These are phyloP conservation scores for Periconia sp. DNA, from an alignment of 2,329 filamentous ascomycete genomes.

Conservation along the genomic window DNA sequence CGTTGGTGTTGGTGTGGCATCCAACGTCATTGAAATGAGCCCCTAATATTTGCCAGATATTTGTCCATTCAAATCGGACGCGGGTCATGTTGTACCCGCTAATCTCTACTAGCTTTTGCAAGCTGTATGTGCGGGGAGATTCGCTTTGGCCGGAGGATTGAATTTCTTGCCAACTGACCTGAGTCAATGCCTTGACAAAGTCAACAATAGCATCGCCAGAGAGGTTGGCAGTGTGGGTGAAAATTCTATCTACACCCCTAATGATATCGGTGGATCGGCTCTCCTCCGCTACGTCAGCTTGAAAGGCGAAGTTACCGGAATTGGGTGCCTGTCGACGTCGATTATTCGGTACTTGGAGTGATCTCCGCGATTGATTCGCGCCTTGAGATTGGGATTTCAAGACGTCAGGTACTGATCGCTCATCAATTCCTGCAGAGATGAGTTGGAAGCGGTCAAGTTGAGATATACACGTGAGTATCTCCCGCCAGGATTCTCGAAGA, in stretches of 20 bases:
- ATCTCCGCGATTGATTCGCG: slow-evolving; percentile 66
- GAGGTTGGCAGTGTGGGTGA: slow-evolving; percentile 92
- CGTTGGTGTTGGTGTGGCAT: slow-evolving; percentile 93
- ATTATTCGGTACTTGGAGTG: slow-evolving; percentile 66
- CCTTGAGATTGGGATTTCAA: slow-evolving; percentile 73
- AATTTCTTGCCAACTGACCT: slow-evolving; percentile 99
- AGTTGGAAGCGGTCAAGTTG: slow-evolving; percentile 95
- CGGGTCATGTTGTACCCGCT: slow-evolving; percentile 99
- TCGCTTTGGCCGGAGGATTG: slow-evolving; percentile 96
- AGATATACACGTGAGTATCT: slow-evolving; percentile 92
- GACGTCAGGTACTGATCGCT: slow-evolving; percentile 89
- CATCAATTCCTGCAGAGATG: slow-evolving; percentile 92
- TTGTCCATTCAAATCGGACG: slow-evolving; percentile 97
- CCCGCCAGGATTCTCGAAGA: slow-evolving; percentile 90
- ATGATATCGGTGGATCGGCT: slow-evolving; percentile 92
- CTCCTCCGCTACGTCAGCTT: slow-evolving; percentile 85
- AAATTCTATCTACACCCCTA: slow-evolving; percentile 91
- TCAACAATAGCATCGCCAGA: slow-evolving; percentile 94
- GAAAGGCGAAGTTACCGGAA: slow-evolving; percentile 57
- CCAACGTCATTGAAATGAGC: slow-evolving; percentile 98
- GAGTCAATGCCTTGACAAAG: slow-evolving; percentile 89
- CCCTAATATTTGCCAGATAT: slow-evolving; percentile 96
- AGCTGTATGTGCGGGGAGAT: slow-evolving; percentile 91
- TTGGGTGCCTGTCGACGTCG: slow-evolving; percentile 55
- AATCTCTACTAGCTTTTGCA: slow-evolving; percentile 98